Base-by-base conservation (phyloP, 1,139 yeast species). In the Pichia sp. region DNA sequence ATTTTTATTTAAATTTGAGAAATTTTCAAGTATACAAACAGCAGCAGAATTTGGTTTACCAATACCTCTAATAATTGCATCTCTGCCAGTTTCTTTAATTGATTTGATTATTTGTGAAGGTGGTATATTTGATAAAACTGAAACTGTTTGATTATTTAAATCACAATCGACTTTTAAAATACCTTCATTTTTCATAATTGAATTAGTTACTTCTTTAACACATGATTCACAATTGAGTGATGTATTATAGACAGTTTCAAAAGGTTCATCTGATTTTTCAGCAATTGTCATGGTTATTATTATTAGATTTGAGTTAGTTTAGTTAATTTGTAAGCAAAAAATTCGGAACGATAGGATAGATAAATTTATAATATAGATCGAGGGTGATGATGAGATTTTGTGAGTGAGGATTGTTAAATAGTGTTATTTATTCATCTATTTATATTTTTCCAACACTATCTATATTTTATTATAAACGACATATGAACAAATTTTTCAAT, bases 31-130 rank as follows among this genome's bases (percentile, higher is more conserved):
- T 37, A 89, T 89, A 50, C 94, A 79, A 24, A 89, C 97, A 0
- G 95, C 96, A 0, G 96, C 95, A 21, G 89, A 75, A 58, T 89
- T 81, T 18, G 94, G 81, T 41, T 69, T 69, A 2, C 97, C 97
- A 0, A 96, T 78, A 5, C 98, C 98, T 47, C 97, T 70, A 28
- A 89, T 81, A 49, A 89, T 84, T 9, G 95, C 95, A 57, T 89
- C 96, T 51, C 77, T 75, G 2, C 96, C 96, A 4, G 79, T 78
- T 2, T 57, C 54, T 58, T 82, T 89, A 45, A 85, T 77, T 0
- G 83, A 73, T 46, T 66, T 65, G 24, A 84, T 79, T 17, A 86
- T 70, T 25, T 61, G 64, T 4, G 91, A 80, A 1, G 95, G 95
- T 4, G 95, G 76, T 7, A 72, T 66, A 1, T 72, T 59, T 2